These are phyloP conservation scores for Collybia mongolica DNA, from an alignment of 768 basidiomycete genomes.

Conservation along the genomic window DNA sequence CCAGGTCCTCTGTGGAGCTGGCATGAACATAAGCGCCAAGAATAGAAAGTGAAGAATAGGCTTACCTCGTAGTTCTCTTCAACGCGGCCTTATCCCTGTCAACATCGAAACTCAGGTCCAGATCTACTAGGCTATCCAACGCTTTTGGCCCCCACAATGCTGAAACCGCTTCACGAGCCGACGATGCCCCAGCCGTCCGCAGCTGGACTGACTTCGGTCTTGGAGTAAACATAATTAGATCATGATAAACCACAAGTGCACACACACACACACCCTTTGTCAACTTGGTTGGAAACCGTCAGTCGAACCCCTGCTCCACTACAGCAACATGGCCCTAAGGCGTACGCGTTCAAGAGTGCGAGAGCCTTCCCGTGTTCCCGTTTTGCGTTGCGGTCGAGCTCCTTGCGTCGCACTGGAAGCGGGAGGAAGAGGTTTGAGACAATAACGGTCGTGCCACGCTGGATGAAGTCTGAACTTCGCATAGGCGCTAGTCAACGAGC, in stretches of 20 bases:
- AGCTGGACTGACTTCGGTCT: constrained; percentile 71
- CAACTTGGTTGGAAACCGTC: constrained; percentile 64
- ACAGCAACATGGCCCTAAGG: constrained; percentile 77
- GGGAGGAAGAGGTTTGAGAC: constrained; percentile 73
- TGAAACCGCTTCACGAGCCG: constrained; percentile 60
- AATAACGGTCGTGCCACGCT: constrained; percentile 87
- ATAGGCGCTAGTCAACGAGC: neutral
- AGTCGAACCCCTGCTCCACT: constrained; percentile 70
- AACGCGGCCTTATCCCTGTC: constrained; percentile 57
- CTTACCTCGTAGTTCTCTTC: constrained; percentile 31
- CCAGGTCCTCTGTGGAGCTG: constrained; percentile 12
- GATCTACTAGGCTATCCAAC: constrained; percentile 70
- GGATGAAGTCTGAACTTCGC: too few species aligned
- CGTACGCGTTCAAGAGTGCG: constrained; percentile 83
- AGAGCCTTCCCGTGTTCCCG: constrained; percentile 88
- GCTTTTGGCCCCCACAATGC: constrained; percentile 86
- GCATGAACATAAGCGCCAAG: neutral
- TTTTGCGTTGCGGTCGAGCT: constrained; percentile 85
- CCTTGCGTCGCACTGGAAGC: constrained; percentile 89
- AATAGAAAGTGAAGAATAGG: neutral
- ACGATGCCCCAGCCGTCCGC: constrained; percentile 66
- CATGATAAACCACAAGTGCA: constrained; percentile 5
- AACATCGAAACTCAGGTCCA: constrained; percentile 70
- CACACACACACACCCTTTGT: constrained; percentile 63
- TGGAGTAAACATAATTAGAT: constrained; percentile 2